Evolutionary conservation across 2,329 filamentous ascomycete species (phyloP).

Genomic region (Fusarium albidum): DNA sequence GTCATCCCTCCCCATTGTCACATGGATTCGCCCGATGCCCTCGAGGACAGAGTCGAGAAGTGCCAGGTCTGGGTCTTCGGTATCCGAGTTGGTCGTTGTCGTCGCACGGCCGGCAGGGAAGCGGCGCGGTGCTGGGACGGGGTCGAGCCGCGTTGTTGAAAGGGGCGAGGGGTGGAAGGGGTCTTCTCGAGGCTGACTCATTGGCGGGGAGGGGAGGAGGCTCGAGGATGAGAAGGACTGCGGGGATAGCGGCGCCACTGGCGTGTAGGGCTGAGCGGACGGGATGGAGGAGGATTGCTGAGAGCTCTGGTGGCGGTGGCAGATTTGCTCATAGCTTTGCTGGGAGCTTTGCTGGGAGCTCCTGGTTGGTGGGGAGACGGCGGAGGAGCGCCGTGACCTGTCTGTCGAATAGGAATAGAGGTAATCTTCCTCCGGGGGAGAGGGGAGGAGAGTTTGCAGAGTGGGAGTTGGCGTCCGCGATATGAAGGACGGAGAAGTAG

Average conservation of each 20-base stretch:
- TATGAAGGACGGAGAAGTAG: conserved; percentile 8
- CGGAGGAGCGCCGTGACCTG: background rate
- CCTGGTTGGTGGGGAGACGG: background rate
- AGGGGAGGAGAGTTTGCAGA: conserved; percentile 17
- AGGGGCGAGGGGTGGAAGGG: conserved; percentile 6
- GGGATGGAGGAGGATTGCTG: conserved; percentile 29
- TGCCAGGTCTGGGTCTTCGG: conserved; percentile 40
- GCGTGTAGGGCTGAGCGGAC: conserved; percentile 36
- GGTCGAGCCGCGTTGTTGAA: conserved; percentile 1
- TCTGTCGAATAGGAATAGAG: conserved; percentile 7
- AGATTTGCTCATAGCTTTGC: background rate
- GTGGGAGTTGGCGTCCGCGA: conserved; percentile 25
- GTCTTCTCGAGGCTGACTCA: conserved; percentile 28
- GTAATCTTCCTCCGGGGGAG: conserved; percentile 21
- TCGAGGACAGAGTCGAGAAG: conserved; percentile 47
- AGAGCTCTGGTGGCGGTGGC: conserved; percentile 6
- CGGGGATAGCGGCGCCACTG: conserved; percentile 18
- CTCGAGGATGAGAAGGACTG: conserved; percentile 29
- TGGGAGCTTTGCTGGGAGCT: background rate
- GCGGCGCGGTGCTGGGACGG: background rate
- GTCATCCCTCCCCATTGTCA: conserved; percentile 49
- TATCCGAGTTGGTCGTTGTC: background rate
- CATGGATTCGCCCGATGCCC: conserved; percentile 45
- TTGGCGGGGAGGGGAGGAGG: conserved; percentile 34
- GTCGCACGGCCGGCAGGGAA: background rate